Base-by-base conservation (phyloP, 1,284 basidiomycete species). In the Chondrostereum purpureum region DNA sequence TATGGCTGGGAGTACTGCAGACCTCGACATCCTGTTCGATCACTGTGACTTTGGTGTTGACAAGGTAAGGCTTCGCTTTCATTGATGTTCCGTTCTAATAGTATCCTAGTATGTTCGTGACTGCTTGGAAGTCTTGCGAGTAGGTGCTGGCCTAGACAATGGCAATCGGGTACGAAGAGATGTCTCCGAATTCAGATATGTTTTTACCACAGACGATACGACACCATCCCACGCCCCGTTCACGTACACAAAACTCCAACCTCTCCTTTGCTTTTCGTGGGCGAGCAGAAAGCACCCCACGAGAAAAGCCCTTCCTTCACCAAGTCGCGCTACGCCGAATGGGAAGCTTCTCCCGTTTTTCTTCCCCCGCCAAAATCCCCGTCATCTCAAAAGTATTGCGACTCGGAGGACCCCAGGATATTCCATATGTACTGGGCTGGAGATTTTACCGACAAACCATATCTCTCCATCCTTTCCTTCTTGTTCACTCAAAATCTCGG, bases 361-460 rank as follows among this genome's bases (percentile, higher is more conserved):
- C 60, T 72, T 4, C 62, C 69, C 0, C 39, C 56, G 4, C 52
- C 64, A 22, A 55, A 60, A 21, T 53, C 53, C 12, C 62, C 83
- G 2, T 33, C 31, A 3, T 23, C 51, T 47, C 37, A 42, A 27
- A 47, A 78, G 81, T 3, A 78, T 1, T 90, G 86, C 65, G 84
- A 88, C 54, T 70, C 77, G 2, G 74, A 80, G 21, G 78, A 86
- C 55, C 84, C 83, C 1, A 70, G 80, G 21, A 65, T 87, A 5
- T 88, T 82, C 66, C 86, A 89, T 64, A 88, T 88, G 77, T 89
- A 87, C 65, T 88, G 85, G 85, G 83, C 84, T 2, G 85, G 85
- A 0, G 75, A 82, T 0, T 88, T 89, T 65, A 86, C 83, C 19
- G 85, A 89, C 64, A 88, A 88, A 61, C 85, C 85, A 0, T 89